phyloP scores from a whole-genome alignment of 1,284 basidiomycete species.

The Fistulina hepatica region DNA sequence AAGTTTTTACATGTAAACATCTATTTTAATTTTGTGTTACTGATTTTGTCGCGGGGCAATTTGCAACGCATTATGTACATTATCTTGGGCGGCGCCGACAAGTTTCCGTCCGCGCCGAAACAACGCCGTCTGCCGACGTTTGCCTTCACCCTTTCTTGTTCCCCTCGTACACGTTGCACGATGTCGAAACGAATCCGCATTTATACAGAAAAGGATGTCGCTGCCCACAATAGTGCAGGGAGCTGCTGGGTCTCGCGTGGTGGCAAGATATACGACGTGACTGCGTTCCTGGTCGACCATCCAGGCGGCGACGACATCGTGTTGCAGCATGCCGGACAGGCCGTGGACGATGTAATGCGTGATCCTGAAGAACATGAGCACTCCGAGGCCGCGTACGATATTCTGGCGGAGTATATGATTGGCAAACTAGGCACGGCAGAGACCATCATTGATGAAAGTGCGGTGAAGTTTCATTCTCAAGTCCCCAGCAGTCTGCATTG shows the following conservation, averaged over 20 bases:
- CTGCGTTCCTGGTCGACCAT: slow-evolving; percentile 66
- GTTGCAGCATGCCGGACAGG: slow-evolving; percentile 73
- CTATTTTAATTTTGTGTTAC: too few species aligned
- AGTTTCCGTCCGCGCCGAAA: too few species aligned
- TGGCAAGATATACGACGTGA: slow-evolving; percentile 75
- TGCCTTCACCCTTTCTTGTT: slow-evolving; percentile 5
- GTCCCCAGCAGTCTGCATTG: slow-evolving; percentile 8
- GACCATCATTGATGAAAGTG: slow-evolving; percentile 69
- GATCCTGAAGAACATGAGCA: slow-evolving; percentile 86
- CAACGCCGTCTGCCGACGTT: too few species aligned
- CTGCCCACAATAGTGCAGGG: slow-evolving; percentile 37
- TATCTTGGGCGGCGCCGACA: too few species aligned
- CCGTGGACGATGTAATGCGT: slow-evolving; percentile 76
- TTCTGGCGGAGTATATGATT: slow-evolving; percentile 81
- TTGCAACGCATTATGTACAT: too few species aligned
- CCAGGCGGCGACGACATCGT: slow-evolving; percentile 82
- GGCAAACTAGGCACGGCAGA: slow-evolving; percentile 74
- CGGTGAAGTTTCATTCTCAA: slow-evolving; percentile 4
- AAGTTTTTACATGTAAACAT: too few species aligned
- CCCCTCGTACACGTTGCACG: slow-evolving; percentile 5
- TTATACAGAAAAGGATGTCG: slow-evolving; percentile 62
- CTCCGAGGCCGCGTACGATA: slow-evolving; percentile 84
- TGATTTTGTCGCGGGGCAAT: too few species aligned
- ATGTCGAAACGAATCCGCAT: slow-evolving; percentile 63
- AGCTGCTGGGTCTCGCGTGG: slow-evolving; percentile 70